Percentiles rank a stretch among this genome's conserved stretches.
Evolutionary conservation across 2,329 filamentous ascomycete genomes (phyloP).

Genomic region (Lasiodiplodia sp.): DNA sequence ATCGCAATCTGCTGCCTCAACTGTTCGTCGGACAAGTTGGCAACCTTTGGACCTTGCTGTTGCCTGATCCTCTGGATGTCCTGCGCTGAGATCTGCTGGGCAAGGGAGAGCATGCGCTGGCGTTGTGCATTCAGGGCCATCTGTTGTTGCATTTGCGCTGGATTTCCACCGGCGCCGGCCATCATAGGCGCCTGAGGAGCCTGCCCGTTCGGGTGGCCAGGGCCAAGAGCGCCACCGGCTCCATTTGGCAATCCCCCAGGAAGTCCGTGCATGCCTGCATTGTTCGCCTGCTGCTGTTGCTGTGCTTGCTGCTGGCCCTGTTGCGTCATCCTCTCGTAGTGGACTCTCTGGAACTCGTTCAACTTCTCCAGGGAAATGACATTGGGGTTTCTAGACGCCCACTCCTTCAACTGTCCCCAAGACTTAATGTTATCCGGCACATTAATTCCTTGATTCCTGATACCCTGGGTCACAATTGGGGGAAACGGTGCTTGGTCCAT

Average conservation of each 20-base stretch:
- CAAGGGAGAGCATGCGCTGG: slow-evolving; percentile 13
- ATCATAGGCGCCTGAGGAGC: slow-evolving; percentile 53
- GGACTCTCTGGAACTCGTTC: slow-evolving; percentile 49
- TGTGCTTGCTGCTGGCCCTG: slow-evolving; percentile 35
- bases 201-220: slow-evolving; percentile 35
- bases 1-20: slow-evolving; percentile 40
- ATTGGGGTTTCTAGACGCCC: slow-evolving; percentile 46
- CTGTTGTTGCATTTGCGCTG: slow-evolving; percentile 25
- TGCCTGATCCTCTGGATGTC: slow-evolving; percentile 32
- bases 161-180: slow-evolving; percentile 33
- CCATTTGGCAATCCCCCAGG: slow-evolving; percentile 21
- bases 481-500: slow-evolving; percentile 44
- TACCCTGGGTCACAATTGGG: slow-evolving; percentile 35
- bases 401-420: slow-evolving; percentile 65
- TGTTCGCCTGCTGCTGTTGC: slow-evolving; percentile 32
- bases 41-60: slow-evolving; percentile 37
- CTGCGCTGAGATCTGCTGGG: slow-evolving; percentile 19
- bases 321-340: slow-evolving; percentile 52
- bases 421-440: slow-evolving; percentile 60
- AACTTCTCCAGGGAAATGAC: slow-evolving; percentile 43
- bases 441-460: slow-evolving; percentile 26
- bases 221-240: slow-evolving; percentile 15
- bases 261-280: slow-evolving; percentile 20
- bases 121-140: slow-evolving; percentile 15
- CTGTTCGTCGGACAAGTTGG: slow-evolving; percentile 49